Conservation (phyloP, 345 rosid genomes). For the Eucalyptus decipiens region DNA sequence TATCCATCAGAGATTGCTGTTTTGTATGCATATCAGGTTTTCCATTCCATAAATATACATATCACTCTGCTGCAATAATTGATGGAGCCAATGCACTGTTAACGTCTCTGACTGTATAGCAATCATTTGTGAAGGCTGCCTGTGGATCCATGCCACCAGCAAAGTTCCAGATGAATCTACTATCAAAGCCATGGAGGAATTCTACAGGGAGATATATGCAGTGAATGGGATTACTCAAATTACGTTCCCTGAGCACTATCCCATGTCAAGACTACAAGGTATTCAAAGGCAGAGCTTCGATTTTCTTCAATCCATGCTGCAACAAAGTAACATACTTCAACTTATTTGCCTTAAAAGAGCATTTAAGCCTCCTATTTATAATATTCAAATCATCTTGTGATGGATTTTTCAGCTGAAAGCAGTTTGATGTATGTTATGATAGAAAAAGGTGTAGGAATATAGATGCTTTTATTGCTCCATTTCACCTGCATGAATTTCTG, state of each 20-base stretch:
- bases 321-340: not conserved
- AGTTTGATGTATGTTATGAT: not conserved
- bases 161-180: slow-evolving; percentile 80
- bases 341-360: slow-evolving; percentile 32
- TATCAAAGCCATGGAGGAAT: slow-evolving; percentile 84
- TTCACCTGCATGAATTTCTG: not conserved
- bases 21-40: not conserved
- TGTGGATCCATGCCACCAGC: slow-evolving; percentile 92
- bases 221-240: not conserved
- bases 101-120: not conserved
- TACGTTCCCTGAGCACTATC: not conserved
- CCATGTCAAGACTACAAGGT: not conserved
- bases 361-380: slow-evolving; percentile 8
- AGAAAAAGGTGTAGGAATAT: not conserved
- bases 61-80: not conserved
- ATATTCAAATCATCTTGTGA: not conserved
- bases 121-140: slow-evolving; percentile 42
- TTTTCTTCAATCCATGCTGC: slow-evolving; percentile 15
- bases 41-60: not conserved
- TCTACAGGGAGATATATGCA: slow-evolving; percentile 40
- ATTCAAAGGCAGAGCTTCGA: slow-evolving; percentile 11
- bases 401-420: not conserved
- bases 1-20: not conserved
- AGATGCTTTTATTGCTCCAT: not conserved
- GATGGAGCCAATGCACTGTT: not conserved